Conservation (phyloP, 148 eudicot genomes). For the Rhododendron simsii region DNA sequence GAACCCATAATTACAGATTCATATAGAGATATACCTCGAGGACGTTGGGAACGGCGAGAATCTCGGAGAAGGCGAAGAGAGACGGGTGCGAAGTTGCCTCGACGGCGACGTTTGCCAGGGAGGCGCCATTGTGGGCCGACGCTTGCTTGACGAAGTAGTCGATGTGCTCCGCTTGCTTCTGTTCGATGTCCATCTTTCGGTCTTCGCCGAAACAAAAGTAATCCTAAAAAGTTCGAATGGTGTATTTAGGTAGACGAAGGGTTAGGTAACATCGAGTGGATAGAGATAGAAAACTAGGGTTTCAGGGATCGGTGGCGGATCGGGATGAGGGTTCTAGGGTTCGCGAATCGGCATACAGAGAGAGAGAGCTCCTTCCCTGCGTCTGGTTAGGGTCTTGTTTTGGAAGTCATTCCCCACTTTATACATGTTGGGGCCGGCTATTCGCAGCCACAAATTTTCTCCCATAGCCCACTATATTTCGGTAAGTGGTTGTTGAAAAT, state of each 20-base stretch:
- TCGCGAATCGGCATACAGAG: neutral
- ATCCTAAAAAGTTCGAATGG: neutral
- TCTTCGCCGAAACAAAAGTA: neutral
- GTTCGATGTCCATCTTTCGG: constrained; percentile 69
- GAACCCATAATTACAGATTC: neutral
- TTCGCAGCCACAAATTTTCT: too few relatives aligned
- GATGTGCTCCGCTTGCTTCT: constrained; percentile 82
- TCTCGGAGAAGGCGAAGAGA: constrained; percentile 96
- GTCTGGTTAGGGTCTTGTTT: neutral
- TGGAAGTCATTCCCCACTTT: neutral
- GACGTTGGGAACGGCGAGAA: constrained; percentile 65
- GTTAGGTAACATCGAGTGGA: neutral
- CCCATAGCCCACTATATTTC: too few relatives aligned
- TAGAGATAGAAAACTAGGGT: neutral
- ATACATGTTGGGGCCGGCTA: too few relatives aligned
- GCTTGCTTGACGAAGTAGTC: constrained; percentile 76
- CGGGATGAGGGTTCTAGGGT: neutral
- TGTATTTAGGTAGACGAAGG: neutral
- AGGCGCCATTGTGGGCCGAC: constrained; percentile 46
- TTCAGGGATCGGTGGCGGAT: neutral
- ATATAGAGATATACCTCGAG: constrained; percentile 33
- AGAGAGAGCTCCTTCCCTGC: neutral
- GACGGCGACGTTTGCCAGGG: constrained; percentile 46
- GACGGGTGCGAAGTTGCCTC: constrained; percentile 86
- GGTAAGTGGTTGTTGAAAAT: too few relatives aligned